A percentile compares a stretch with the other conserved stretches of the same genome.
These are phyloP conservation scores for Colletotrichum endophyticum DNA, from an alignment of 2,329 filamentous ascomycete species.

Conservation along the genomic window DNA sequence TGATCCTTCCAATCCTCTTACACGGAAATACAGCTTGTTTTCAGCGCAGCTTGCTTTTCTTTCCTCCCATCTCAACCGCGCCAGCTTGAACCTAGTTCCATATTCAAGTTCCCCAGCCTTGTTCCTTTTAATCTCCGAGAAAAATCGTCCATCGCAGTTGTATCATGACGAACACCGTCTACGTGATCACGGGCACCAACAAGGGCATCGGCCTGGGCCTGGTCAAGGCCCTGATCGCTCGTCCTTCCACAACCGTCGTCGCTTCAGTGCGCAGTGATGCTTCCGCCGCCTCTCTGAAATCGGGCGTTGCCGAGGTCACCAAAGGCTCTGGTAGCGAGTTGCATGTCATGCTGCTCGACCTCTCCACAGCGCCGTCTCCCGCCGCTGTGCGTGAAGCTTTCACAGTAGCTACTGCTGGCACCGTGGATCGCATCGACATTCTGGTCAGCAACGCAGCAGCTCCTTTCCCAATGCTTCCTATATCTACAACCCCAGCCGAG, in stretches of 20 bases:
- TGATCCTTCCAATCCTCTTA: background rate
- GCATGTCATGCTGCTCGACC: constrained; percentile 42
- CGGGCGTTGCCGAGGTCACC: constrained; percentile 23
- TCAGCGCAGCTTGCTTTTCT: background rate
- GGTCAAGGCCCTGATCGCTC: constrained; percentile 41
- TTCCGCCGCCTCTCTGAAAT: constrained; percentile 17
- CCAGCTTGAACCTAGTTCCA: background rate
- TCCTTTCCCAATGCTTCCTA: constrained; percentile 30
- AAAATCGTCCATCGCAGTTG: background rate
- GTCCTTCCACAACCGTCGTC: constrained; percentile 57
- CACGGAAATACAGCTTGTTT: background rate
- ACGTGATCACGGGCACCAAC: constrained; percentile 45
- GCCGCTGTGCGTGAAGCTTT: constrained; percentile 25
- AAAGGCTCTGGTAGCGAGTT: constrained; percentile 33
- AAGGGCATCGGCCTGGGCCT: constrained; percentile 45
- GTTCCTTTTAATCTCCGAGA: background rate
- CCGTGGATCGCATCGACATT: constrained; percentile 48
- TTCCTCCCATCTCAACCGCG: background rate
- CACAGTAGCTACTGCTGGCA: constrained; percentile 28
- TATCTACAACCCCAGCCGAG: constrained; percentile 29
- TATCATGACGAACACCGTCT: constrained; percentile 30
- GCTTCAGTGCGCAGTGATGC: constrained; percentile 38
- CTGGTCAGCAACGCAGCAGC: constrained; percentile 58
- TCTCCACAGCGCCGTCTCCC: constrained; percentile 28
- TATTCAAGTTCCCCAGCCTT: background rate